Base-by-base conservation (phyloP, 2,329 filamentous ascomycete species). In the Monosporascus sp. region DNA sequence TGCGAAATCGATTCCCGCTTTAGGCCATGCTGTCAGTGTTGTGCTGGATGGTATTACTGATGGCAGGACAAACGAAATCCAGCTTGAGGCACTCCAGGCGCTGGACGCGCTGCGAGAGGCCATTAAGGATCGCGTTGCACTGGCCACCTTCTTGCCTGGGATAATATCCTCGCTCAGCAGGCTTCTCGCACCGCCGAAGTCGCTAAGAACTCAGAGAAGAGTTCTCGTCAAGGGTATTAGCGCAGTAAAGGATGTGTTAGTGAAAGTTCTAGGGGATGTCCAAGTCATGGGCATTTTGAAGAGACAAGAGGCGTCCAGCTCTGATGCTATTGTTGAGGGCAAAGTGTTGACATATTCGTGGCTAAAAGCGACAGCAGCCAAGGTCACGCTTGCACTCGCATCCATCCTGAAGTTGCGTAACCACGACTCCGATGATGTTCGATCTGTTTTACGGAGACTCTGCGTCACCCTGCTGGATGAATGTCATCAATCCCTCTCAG, bases 71-170 rank as follows among this genome's bases (percentile, higher is more conserved):
- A 73, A 82, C 38, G 76, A 80, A n/a, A 80, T 93, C 20, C 91
- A 93, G 64, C 67, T 87, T 5, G 81, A 87, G 58, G 88, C 90
- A 6, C 74, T 90, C 3, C 70, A 75, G 14, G 83, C 88, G 7
- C 67, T 97, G 2, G 72, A 81, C 49, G 74, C 81, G 1, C 72
- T 94, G 7, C 82, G 85, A 58, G 64, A 69, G 7, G 81, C 83
- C 22, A 77, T 96, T 44, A 83, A 80, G 50, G 87, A 94, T 62
- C 81, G 80, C 47, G 80, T 88, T n/a, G 83, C 89, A 2, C 75
- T 96, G 52, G 89, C 90, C 9, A 92, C 83, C 56, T 94, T 99
- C 64, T 77, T 97, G 43, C 94, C 95, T 0, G 90, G 92, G 9
- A 90, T 90, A 0, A 82, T 96, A 0, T 97, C 94, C 3, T 83